Evolutionary conservation across 2,329 filamentous ascomycete genomes (phyloP), one percentile per base, ranked within the genome.

Genomic region (Stachybotrys chartarum): DNA sequence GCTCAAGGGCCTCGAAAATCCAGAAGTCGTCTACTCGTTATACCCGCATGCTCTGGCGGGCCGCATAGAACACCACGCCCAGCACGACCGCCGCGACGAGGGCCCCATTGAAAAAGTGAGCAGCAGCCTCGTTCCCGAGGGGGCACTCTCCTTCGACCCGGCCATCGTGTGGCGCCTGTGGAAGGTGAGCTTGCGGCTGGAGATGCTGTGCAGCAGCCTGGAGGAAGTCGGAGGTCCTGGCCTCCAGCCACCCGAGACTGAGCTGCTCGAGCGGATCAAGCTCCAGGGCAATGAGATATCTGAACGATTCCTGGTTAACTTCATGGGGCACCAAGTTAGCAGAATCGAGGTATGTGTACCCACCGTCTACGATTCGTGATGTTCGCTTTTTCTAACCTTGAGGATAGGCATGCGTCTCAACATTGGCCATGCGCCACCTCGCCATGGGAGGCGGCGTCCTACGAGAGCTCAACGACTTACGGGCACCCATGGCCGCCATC

Each of bases 1-100:
- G 67, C 80, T 99, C 55, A 99, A 99, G 74, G 94, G 94, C 32
- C 84, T 99, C 12, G 94, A 99, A 72, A 99, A 99, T 67, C 93
- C 94, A 0, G 94, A 99, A 70, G 87, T 91, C 58, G 87, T 99
- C 62, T 97, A 96, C 73, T 86, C 96, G 56, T 88, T 99, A 69
- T 99, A 97, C 69, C 93, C 94, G 3, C 91, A 96, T 69, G 84
- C 88, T 1, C 82, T 99, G 35, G 85, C 89, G 12, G 91, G 90
- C 45, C 87, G 94, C 58, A 86, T 91, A 57, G 82, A 87, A 14
- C 81, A 86, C 44, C 89, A 92, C 61, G 74, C 75, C 60, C 75
- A 77, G 51, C 75, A 78, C 56, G 73, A 80, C 59, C 69, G 69
- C 30, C 68, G 69, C 35, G 70, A 70, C 7, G 71, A 80, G 61